Percentiles rank a stretch among this genome's conserved stretches.
These are phyloP conservation scores for Exophiala sp. DNA, from an alignment of 2,329 filamentous ascomycete species.

Conservation along the genomic window DNA sequence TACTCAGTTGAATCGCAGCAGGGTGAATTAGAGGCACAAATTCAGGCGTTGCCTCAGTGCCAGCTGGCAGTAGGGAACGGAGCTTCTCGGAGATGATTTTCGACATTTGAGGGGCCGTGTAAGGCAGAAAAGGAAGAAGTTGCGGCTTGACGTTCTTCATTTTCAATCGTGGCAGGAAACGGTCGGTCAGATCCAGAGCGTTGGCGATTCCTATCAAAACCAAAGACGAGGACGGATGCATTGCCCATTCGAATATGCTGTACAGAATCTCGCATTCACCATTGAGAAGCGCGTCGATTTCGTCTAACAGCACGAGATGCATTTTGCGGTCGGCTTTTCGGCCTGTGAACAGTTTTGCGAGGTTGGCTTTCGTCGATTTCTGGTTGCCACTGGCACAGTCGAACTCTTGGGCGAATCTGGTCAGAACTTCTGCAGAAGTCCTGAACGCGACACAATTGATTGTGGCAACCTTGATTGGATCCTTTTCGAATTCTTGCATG, in stretches of 20 bases:
- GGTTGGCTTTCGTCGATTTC: conserved; percentile 62
- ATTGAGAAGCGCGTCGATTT: conserved; percentile 90
- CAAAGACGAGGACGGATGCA: conserved; percentile 74
- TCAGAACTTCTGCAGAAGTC: conserved; percentile 79
- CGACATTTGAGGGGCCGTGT: conserved; percentile 82
- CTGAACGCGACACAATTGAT: conserved; percentile 98
- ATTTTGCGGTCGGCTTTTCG: conserved; percentile 53
- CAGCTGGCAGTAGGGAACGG: conserved; percentile 64
- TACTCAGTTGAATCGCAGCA: conserved; percentile 87
- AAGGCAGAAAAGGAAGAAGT: conserved; percentile 87
- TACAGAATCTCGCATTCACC: conserved; percentile 87
- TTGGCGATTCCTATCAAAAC: conserved; percentile 92
- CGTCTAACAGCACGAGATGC: conserved; percentile 85
- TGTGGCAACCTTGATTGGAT: conserved; percentile 65
- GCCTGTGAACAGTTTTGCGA: conserved; percentile 69
- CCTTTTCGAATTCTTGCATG: conserved; percentile 56
- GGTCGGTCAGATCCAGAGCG: conserved; percentile 89
- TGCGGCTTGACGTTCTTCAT: conserved; percentile 86
- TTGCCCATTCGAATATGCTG: conserved; percentile 92
- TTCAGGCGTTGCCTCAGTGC: conserved; percentile 48
- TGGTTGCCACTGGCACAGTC: conserved; percentile 61
- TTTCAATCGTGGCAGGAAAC: conserved; percentile 89
- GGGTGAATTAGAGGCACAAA: conserved; percentile 88
- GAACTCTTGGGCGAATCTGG: conserved; percentile 69
- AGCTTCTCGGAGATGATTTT: conserved; percentile 81